Conservation (phyloP, 2,329 filamentous ascomycete species). For the Tolypocladium guangdongense region DNA sequence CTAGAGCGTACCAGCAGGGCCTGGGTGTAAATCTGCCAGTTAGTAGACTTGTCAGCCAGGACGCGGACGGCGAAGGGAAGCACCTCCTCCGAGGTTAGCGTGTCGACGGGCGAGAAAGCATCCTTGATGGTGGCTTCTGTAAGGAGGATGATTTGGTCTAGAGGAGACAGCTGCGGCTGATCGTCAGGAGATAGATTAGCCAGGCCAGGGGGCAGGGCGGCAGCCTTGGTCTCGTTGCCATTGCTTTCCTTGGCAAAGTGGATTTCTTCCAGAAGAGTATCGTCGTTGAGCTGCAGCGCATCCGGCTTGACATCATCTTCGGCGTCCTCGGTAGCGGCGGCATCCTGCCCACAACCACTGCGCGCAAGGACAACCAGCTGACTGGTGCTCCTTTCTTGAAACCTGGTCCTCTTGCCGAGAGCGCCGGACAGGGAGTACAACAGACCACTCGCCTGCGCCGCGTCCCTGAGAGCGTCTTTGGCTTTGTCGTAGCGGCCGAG, state of each 20-base stretch:
- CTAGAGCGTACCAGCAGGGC: constrained; percentile 80
- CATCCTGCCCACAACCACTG: constrained; percentile 39
- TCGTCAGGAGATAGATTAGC: constrained; percentile 59
- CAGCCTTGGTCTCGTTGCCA: constrained; percentile 22
- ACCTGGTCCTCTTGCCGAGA: constrained; percentile 75
- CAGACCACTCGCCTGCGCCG: constrained; percentile 57
- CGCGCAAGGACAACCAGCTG: constrained; percentile 86
- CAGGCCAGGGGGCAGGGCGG: constrained; percentile 48
- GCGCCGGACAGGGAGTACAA: constrained; percentile 75
- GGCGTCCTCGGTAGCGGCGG: constrained; percentile 9
- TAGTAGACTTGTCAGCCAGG: constrained; percentile 76
- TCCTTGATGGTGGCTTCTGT: constrained; percentile 85
- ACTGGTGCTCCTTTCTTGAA: constrained; percentile 68
- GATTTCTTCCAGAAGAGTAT: constrained; percentile 83
- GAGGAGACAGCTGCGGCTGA: constrained; percentile 69
- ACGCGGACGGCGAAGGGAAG: constrained; percentile 84
- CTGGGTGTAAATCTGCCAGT: constrained; percentile 97
- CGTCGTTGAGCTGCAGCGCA: constrained; percentile 74
- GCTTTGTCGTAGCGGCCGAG: constrained; percentile 74
- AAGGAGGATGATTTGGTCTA: constrained; percentile 85
- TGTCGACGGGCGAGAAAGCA: constrained; percentile 70
- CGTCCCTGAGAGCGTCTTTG: constrained; percentile 56
- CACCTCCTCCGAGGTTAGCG: constrained; percentile 86
- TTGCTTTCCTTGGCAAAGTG: constrained; percentile 54
- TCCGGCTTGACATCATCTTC: constrained; percentile 39